Percentiles rank a stretch among this genome's conserved stretches.
Conservation (phyloP, 495 filamentous ascomycete genomes). For the Haplographium delicatum region DNA sequence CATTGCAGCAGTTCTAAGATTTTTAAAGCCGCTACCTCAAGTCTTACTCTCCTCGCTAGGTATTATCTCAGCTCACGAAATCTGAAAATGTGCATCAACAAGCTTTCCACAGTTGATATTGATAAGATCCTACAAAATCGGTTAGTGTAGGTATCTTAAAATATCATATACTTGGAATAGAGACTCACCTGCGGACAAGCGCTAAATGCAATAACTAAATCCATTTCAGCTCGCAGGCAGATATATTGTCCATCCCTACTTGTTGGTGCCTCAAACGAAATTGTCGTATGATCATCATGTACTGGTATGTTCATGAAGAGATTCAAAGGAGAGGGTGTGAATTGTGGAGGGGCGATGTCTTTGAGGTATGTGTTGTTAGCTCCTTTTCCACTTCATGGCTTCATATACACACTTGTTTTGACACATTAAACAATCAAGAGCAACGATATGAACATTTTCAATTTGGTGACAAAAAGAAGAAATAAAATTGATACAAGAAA, state of each 20-base stretch:
- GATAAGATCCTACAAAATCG: conserved; percentile 31
- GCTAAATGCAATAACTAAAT: conserved; percentile 37
- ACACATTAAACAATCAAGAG: too few relatives aligned
- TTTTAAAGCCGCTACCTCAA: too few relatives aligned
- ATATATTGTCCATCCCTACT: conserved; percentile 35
- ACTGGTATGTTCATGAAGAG: conserved; percentile 45
- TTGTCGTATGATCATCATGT: conserved; percentile 24
- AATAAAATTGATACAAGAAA: not conserved
- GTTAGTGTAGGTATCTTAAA: not conserved
- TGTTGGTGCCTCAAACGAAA: conserved; percentile 30
- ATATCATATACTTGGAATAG: not conserved
- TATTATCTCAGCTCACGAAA: too few relatives aligned
- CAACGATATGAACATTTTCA: too few relatives aligned
- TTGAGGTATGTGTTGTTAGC: conserved; percentile 9
- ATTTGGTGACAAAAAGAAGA: not conserved
- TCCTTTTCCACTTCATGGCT: too few relatives aligned
- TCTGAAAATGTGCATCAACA: conserved; percentile 31
- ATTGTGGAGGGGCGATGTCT: conserved; percentile 19
- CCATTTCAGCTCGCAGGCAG: conserved; percentile 31
- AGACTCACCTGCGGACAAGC: conserved; percentile 34
- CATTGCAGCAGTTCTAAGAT: too few relatives aligned
- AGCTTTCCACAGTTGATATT: conserved; percentile 36
- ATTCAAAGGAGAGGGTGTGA: conserved; percentile 40
- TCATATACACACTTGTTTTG: too few relatives aligned
- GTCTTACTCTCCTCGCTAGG: too few relatives aligned